A percentile compares a stretch with the other conserved stretches of the same genome.
Evolutionary conservation across 306 rosid genomes (phyloP).

Genomic region (Glycine latifolia): DNA sequence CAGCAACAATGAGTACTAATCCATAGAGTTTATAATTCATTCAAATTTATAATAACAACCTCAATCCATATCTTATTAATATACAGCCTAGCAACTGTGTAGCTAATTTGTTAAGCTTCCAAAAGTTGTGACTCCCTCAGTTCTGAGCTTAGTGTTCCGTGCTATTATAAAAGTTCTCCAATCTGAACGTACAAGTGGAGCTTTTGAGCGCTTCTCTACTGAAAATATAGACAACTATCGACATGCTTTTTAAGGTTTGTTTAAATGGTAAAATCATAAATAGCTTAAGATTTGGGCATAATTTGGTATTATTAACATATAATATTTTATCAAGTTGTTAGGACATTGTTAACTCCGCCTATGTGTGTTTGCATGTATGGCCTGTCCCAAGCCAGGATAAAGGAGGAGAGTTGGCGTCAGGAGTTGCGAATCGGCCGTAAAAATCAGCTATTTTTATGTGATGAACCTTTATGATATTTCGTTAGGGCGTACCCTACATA

Average conservation of each 20-base stretch:
- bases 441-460: too few species aligned
- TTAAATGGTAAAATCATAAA: neutral
- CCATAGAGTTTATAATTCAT: slow-evolving; percentile 25
- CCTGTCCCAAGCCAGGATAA: too few species aligned
- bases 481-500: too few species aligned
- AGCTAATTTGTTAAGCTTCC: slow-evolving; percentile 6
- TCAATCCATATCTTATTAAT: slow-evolving; percentile 6
- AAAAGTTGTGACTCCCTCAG: slow-evolving; percentile 10
- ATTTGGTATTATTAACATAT: neutral
- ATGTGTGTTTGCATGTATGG: too few species aligned
- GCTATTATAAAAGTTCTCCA: neutral
- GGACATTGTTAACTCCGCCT: neutral
- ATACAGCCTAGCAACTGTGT: neutral
- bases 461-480: too few species aligned
- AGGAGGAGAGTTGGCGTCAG: too few species aligned
- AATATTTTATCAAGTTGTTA: neutral
- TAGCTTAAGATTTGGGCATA: neutral
- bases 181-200: neutral
- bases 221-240: too few species aligned
- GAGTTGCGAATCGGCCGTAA: too few species aligned
- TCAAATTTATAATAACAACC: slow-evolving; percentile 6
- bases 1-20: slow-evolving; percentile 5
- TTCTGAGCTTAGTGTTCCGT: slow-evolving; percentile 3
- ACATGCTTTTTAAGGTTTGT: neutral
- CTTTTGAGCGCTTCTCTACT: too few species aligned